Evolutionary conservation across 179 eudicot genomes (phyloP).

Genomic region (Monotropa hypopitys): DNA sequence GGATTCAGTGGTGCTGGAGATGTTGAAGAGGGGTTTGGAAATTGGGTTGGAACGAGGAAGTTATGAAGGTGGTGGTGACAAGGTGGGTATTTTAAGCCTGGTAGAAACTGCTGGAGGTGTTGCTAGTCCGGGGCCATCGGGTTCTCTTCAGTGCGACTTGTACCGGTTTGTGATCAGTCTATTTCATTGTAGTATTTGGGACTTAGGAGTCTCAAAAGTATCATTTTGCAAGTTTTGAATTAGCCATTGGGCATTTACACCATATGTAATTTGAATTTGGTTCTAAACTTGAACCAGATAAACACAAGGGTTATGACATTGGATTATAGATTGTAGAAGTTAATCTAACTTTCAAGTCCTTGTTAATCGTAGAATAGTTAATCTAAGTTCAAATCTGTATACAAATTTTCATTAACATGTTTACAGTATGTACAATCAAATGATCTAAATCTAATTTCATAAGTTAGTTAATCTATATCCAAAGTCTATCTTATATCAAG

Average conservation of each 20-base stretch:
- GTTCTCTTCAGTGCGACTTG: conserved; percentile 82
- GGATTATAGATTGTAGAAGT: background rate
- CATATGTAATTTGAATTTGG: background rate
- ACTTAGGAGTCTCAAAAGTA: background rate
- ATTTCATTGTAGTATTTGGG: background rate
- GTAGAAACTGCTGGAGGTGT: conserved; percentile 98
- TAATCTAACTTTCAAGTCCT: background rate
- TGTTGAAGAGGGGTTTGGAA: conserved; percentile 43
- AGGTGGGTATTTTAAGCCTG: conserved; percentile 32
- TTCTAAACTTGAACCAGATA: background rate
- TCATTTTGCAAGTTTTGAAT: background rate
- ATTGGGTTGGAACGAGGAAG: conserved; percentile 16
- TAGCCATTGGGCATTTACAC: background rate
- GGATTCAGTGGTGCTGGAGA: conserved; percentile 38
- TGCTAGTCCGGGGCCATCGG: conserved; percentile 92
- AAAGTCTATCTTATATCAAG: background rate
- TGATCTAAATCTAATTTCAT: background rate
- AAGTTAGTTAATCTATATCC: background rate
- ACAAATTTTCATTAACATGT: background rate
- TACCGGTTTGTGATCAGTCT: conserved; percentile 40
- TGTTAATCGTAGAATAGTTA: background rate
- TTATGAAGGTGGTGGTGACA: conserved; percentile 4
- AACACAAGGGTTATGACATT: background rate
- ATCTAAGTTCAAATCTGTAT: background rate
- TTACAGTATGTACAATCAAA: background rate